Evolutionary conservation across 768 basidiomycete species (phyloP), one percentile per base, ranked within the genome.

Genomic region (Amylocystis lapponica): DNA sequence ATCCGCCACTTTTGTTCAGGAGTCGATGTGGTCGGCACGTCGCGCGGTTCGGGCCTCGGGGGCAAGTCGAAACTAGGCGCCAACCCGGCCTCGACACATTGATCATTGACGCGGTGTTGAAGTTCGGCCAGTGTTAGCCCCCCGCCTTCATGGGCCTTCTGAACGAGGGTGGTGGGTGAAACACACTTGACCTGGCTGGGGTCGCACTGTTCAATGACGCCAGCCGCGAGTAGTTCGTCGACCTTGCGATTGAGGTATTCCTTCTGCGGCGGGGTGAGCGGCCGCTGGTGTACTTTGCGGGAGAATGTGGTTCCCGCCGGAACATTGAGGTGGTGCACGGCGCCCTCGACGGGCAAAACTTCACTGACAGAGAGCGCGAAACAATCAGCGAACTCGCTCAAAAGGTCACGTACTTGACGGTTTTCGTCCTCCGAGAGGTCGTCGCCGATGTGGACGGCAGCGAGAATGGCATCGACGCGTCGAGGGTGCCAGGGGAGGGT

Each of bases 321-420:
- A 1, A 74, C 56, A 36, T 66, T 52, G 3, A 72, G 55, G 1
- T 36, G 44, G 47, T 72, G 68, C 1, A 53, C 51, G 3, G 59
- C 61, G 1, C 59, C 64, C 7, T 53, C 32, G 0, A 72, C 61
- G 0, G 52, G 47, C 1, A 34, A 37, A 2, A 74, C 70, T 43
- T 75, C 68, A 16, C 59, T 57, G 7, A 71, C 48, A 0, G 63
- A 60, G 2, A 71, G 48, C 5, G 68, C 66, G 42, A 70, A 75
- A 21, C 59, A 50, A 46, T 72, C 68, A 0, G 71, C 66, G 39
- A 56, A 70, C 36, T 63, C 43, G 0, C 5, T 27, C 0, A 73
- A 25, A 2, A 70, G 36, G 0, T 26, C 41, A 0, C 33, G 16
- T 0, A 70, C 62, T 11, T 46, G 13, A 2, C 10, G 12, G 3